Base-by-base conservation (phyloP, 2,329 filamentous ascomycete species). In the Blastomyces percursus region DNA sequence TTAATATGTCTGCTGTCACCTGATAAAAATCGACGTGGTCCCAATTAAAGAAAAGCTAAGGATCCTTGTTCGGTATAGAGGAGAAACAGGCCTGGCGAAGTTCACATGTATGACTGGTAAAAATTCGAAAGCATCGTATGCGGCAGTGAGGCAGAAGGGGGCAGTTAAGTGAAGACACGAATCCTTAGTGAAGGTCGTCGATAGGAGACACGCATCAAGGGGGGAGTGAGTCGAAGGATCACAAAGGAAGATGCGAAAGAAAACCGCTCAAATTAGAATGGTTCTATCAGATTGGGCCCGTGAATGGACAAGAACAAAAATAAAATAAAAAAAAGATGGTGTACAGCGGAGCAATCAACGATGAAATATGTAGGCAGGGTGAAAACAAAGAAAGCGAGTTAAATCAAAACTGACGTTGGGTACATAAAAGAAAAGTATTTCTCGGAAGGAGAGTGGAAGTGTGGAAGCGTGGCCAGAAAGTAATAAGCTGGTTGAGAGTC, bases 391-490 rank as follows among this genome's bases (percentile, higher is more conserved):
- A 24, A 32, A 44, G 21, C 62, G 42, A 40, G 59, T 65, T 63
- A 60, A 56, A 14, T 52, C 44, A 52, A 62, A 52, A 51, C 62
- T 58, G 62, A 62, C 62, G 55, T 52, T 44, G 61, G 30, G 35
- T 52, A 62, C 48, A 63, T 63, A 58, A 63, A 63, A 66, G 60
- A 61, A 64, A 67, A 63, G 61, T 59, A 54, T 44, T 63, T 55
- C n/a, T 32, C 60, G 42, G 56, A 55, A 42, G 35, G 51, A 57
- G 42, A 57, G n/a, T 27, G 54, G 42, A 38, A 61, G 58, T 30
- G 38, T 27, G 60, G 40, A 61, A 61, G 57, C 24, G 38, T 35
- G 48, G 21, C 50, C 54, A 57, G 60, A 57, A 61, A 58, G n/a
- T 55, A 56, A 61, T 56, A 57, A 55, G 60, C 50, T 38, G 40